These are phyloP conservation scores for Leucocoprinus sp. DNA, from an alignment of 768 basidiomycete genomes.

Conservation along the genomic window DNA sequence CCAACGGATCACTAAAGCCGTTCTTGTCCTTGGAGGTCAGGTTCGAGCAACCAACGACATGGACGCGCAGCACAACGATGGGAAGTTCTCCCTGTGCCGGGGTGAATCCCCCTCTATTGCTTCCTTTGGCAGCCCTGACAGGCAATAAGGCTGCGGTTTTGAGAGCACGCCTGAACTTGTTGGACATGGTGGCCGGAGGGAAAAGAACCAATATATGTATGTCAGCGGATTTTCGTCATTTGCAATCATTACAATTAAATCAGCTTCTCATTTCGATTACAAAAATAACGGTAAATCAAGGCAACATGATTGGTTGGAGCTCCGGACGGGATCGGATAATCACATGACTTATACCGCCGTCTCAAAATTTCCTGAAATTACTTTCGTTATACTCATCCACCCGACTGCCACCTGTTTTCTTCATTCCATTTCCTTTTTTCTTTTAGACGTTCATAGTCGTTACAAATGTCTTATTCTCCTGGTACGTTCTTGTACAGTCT, in stretches of 20 bases:
- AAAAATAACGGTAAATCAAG: no score
- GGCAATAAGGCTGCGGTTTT: conserved; percentile 52
- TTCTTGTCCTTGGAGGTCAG: conserved; percentile 58
- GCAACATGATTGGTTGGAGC: conserved; percentile 19
- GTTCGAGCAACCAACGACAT: conserved; percentile 56
- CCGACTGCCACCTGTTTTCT: no score
- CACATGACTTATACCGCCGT: conserved; percentile 18
- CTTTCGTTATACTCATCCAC: no score
- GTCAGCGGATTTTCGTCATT: no score
- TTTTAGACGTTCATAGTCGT: conserved; percentile 5
- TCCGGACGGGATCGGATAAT: conserved; percentile 24
- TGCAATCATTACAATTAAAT: no score
- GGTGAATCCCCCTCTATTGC: conserved; percentile 14
- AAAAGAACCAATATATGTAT: background rate
- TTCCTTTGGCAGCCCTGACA: conserved; percentile 8
- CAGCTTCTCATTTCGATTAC: no score
- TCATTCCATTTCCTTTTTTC: conserved; percentile 19
- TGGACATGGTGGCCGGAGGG: conserved; percentile 6
- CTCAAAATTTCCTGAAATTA: conserved; percentile 17
- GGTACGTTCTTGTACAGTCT: conserved; percentile 22
- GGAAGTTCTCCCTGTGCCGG: conserved; percentile 59
- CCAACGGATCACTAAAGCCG: conserved; percentile 74
- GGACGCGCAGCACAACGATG: conserved; percentile 57
- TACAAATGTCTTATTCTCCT: conserved; percentile 33
- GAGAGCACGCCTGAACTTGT: conserved; percentile 51